Conservation (phyloP, 2,329 filamentous ascomycete genomes). For the Talaromyces sp. region DNA sequence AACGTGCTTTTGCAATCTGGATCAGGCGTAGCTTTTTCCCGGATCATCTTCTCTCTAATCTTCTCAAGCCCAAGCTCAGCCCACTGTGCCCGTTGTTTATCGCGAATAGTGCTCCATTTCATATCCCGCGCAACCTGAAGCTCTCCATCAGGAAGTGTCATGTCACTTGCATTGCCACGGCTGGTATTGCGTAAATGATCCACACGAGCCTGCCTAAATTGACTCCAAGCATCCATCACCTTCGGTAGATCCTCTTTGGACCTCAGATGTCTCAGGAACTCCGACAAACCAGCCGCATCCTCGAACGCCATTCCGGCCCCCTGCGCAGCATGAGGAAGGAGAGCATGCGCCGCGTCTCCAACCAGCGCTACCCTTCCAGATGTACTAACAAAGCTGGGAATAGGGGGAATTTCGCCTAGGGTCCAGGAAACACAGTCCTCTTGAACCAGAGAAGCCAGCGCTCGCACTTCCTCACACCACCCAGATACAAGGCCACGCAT, state of each 20-base stretch:
- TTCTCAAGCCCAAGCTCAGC: slow-evolving; percentile 6
- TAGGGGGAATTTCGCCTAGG: not conserved
- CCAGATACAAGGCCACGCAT: slow-evolving; percentile 1
- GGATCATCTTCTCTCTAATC: slow-evolving; percentile 3
- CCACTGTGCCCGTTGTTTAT: slow-evolving; percentile 6
- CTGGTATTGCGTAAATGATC: slow-evolving; percentile 5
- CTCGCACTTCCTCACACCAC: slow-evolving; percentile 4
- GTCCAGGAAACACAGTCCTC: slow-evolving; percentile 9
- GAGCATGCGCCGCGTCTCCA: slow-evolving; percentile 66
- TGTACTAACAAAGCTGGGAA: slow-evolving; percentile 3
- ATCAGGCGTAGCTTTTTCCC: not conserved
- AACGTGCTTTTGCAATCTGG: slow-evolving; percentile 5
- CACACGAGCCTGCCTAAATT: slow-evolving; percentile 4
- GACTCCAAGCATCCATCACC: slow-evolving; percentile 4
- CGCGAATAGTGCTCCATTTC: slow-evolving; percentile 2
- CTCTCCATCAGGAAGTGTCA: slow-evolving; percentile 7
- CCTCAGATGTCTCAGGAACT: slow-evolving; percentile 1
- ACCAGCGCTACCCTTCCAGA: slow-evolving; percentile 49
- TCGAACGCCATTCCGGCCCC: slow-evolving; percentile 63
- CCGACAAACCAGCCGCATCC: slow-evolving; percentile 46
- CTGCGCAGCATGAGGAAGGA: slow-evolving; percentile 61
- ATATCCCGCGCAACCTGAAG: slow-evolving; percentile 5
- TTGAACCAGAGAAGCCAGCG: not conserved
- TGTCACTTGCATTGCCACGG: slow-evolving; percentile 3
- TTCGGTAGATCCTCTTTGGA: slow-evolving; percentile 1